Evolutionary conservation across 148 eudicot genomes (phyloP).

Genomic region (Cornus suecica): DNA sequence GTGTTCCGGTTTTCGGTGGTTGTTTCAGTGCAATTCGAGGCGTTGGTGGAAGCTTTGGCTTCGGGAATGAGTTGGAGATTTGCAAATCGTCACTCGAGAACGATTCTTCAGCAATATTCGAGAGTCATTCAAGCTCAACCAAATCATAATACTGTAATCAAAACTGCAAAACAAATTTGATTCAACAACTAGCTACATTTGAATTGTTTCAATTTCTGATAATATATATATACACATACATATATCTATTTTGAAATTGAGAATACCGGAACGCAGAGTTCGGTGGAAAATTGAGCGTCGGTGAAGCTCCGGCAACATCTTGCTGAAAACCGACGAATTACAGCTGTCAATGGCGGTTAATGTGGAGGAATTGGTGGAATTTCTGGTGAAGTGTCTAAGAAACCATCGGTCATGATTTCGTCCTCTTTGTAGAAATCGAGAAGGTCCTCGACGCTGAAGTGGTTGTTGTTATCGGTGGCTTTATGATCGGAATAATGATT

Average conservation of each 20-base stretch:
- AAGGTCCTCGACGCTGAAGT: conserved; percentile 54
- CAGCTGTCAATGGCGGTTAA: conserved; percentile 67
- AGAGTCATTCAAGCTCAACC: conserved; percentile 75
- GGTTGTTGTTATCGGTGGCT: conserved; percentile 9
- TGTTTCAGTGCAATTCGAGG: conserved; percentile 18
- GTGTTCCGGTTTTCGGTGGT: conserved; percentile 9
- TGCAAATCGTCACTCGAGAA: too few species aligned
- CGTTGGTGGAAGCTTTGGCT: conserved; percentile 21
- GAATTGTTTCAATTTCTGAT: not conserved
- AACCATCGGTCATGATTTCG: conserved; percentile 58
- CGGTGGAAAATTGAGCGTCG: conserved; percentile 68
- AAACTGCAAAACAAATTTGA: too few species aligned
- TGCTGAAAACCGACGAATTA: conserved; percentile 70
- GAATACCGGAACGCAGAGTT: conserved; percentile 87
- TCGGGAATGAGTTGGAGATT: conserved; percentile 45
- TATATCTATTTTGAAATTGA: not conserved
- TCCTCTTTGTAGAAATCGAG: conserved; percentile 71
- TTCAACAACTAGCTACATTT: not conserved
- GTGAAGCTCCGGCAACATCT: conserved; percentile 44
- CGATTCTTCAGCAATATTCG: conserved; percentile 72
- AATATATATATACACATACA: too few species aligned
- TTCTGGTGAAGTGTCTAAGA: conserved; percentile 43
- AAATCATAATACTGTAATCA: conserved; percentile 45
- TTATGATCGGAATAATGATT: conserved; percentile 11
- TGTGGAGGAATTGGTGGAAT: conserved; percentile 61